Evolutionary conservation across 1,284 basidiomycete species (phyloP).

Genomic region (Fistulina hepatica): DNA sequence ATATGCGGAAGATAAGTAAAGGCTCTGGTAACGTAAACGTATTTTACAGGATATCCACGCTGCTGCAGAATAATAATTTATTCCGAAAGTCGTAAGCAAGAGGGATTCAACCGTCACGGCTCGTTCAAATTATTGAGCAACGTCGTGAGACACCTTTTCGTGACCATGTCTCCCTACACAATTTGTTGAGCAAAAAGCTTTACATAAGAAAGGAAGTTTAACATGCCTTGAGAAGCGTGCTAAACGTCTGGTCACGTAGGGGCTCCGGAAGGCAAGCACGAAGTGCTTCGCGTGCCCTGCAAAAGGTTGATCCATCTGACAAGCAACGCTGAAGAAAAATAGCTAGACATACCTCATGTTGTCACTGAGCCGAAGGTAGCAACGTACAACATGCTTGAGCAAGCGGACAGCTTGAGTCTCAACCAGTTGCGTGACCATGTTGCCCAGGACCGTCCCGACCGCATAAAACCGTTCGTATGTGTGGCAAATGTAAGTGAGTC

Average conservation of each 20-base stretch:
- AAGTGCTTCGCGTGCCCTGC: slow-evolving; percentile 89
- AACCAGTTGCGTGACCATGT: slow-evolving; percentile 96
- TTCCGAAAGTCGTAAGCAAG: too few species aligned
- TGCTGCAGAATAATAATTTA: too few species aligned
- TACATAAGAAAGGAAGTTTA: slow-evolving; percentile 1
- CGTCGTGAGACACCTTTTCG: slow-evolving; percentile 92
- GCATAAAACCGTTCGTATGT: slow-evolving; percentile 99
- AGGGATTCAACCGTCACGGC: too few species aligned
- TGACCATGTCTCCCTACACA: slow-evolving; percentile 83
- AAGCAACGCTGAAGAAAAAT: slow-evolving; percentile 1
- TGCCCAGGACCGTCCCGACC: slow-evolving; percentile 95
- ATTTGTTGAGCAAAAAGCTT: slow-evolving; percentile 1
- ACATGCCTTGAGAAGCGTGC: slow-evolving; percentile 72
- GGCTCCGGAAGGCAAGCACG: slow-evolving; percentile 97
- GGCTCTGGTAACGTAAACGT: too few species aligned
- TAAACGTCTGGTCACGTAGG: slow-evolving; percentile 90
- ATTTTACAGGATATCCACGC: too few species aligned
- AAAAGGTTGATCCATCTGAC: slow-evolving; percentile 9
- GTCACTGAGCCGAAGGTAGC: slow-evolving; percentile 93
- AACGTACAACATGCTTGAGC: slow-evolving; percentile 96
- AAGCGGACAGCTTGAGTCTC: slow-evolving; percentile 96
- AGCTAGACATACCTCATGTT: slow-evolving; percentile 67
- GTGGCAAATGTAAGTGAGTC: slow-evolving; percentile 97
- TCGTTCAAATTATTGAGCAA: slow-evolving; percentile 87
- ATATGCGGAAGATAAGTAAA: too few species aligned